Evolutionary conservation across 1,139 yeast species (phyloP), one percentile per base, ranked within the genome.

Genomic region (Ogataea hybrid): DNA sequence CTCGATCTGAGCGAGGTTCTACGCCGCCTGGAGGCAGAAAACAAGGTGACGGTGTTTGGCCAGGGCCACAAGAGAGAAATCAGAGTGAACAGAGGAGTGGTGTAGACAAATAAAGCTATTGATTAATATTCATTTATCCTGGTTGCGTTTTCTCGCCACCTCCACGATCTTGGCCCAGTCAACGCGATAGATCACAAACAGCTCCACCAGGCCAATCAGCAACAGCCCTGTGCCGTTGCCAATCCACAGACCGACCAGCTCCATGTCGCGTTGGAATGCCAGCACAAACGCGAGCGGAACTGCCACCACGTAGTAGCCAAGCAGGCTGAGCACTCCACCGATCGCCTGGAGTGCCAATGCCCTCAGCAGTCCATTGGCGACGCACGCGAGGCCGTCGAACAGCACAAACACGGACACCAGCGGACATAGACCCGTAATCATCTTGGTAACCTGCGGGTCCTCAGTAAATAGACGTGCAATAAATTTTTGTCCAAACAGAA

Each of bases 301-400:
- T 2, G 84, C 88, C 42, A 81, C 61, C 3, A 69, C 61, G 60
- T 89, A 89, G 63, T 89, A 89, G 1, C 84, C 81, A 12, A 86
- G 63, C 44, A 89, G 70, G 58, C 88, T 89, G 35, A 89, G 73
- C 28, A 81, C 65, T 1, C 96, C 95, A 0, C 96, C 97, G 37
- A 87, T 71, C 41, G 79, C 78, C 61, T 90, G 97, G 58, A 81
- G 72, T 0, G 96, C 97, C 59, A 85, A 86, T 4, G 96, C 97
- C 48, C 97, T 69, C 40, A 89, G 64, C 37, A 88, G 77, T 2
- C 96, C 94, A 45, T 89, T 87, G 2, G 92, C 84, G 3, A 87
- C 88, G 10, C 89, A 83, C 18, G 92, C 89, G 31, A 87, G 62
- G 0, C 95, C 82, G 59, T 89, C 97, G 53, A 85, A 84, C 4